Evolutionary conservation across 192 early-diverging fungal species (phyloP).

Genomic region (Mortierella claussenii): DNA sequence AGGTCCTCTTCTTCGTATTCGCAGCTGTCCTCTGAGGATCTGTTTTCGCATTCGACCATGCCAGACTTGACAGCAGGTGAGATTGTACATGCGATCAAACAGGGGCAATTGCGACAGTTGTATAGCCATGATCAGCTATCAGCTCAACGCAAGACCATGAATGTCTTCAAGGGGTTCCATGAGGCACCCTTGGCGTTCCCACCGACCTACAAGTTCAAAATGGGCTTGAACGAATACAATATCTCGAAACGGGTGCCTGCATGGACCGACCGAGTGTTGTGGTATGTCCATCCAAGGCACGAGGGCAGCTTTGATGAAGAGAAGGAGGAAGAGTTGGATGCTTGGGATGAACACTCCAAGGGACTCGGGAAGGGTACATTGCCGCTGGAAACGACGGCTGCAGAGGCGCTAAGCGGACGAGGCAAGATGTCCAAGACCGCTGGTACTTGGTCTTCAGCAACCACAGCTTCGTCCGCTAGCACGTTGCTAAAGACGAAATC

Average conservation of each 20-base stretch:
- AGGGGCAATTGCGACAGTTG: slow-evolving; percentile 27
- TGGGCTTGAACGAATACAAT: slow-evolving; percentile 42
- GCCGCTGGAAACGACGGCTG: slow-evolving; percentile 13
- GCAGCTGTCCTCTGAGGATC: slow-evolving; percentile 11
- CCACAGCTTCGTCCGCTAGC: no score
- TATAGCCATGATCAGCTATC: slow-evolving; percentile 51
- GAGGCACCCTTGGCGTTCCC: slow-evolving; percentile 49
- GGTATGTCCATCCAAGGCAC: slow-evolving; percentile 42
- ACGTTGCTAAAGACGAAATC: no score
- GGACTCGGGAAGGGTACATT: slow-evolving; percentile 20
- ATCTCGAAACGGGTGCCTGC: slow-evolving; percentile 39
- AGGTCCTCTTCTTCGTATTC: no score
- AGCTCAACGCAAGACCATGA: slow-evolving; percentile 46
- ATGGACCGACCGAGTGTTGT: slow-evolving; percentile 51
- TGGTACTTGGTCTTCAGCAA: no score
- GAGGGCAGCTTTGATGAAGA: slow-evolving; percentile 16
- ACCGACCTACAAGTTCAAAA: slow-evolving; percentile 53
- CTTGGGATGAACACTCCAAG: slow-evolving; percentile 46
- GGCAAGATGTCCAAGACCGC: no score
- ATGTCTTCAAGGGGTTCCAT: slow-evolving; percentile 36
- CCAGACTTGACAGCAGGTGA: slow-evolving; percentile 34
- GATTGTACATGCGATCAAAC: slow-evolving; percentile 40
- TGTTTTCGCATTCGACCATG: slow-evolving; percentile 29
- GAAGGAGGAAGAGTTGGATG: slow-evolving; percentile 41
- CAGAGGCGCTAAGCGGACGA: background rate